phyloP scores from a whole-genome alignment of 352 stramenopile genomes.

The Pythium aquatile region DNA sequence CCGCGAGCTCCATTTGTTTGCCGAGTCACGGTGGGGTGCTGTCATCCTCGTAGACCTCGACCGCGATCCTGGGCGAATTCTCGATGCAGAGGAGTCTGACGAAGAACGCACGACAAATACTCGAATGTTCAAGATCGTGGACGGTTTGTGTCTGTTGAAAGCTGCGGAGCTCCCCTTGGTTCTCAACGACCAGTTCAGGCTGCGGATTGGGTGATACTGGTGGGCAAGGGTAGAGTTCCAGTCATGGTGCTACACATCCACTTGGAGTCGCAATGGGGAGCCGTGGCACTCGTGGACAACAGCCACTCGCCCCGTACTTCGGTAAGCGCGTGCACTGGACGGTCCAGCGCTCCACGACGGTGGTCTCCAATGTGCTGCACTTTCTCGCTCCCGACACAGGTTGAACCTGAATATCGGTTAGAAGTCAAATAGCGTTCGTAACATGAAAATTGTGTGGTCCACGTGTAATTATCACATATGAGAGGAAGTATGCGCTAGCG shows the following conservation, averaged over 20 bases:
- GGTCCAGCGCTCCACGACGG: not conserved
- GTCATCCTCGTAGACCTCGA: constrained; percentile 3
- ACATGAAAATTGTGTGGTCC: not conserved
- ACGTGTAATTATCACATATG: not conserved
- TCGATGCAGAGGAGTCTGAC: not conserved
- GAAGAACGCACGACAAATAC: not conserved
- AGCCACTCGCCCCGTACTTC: not conserved
- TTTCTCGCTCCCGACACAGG: not conserved
- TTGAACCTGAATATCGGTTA: constrained; percentile 14
- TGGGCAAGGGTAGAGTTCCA: not conserved
- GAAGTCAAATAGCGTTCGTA: not conserved
- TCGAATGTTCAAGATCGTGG: not conserved
- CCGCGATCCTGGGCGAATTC: not conserved
- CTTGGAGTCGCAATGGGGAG: not conserved
- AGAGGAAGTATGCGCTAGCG: constrained; percentile 1
- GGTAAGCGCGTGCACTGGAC: not conserved
- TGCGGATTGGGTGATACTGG: not conserved
- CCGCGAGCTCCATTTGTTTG: not conserved
- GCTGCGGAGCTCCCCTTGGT: not conserved
- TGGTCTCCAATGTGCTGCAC: constrained; percentile 4
- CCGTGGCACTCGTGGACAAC: not conserved
- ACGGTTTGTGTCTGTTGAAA: not conserved
- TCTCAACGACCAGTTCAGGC: not conserved
- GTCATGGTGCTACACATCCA: not conserved
- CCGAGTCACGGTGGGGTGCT: not conserved